Evolutionary conservation across 2,329 filamentous ascomycete genomes (phyloP), one percentile per base, ranked within the genome.

Genomic region (Fusarium albosuccineum): DNA sequence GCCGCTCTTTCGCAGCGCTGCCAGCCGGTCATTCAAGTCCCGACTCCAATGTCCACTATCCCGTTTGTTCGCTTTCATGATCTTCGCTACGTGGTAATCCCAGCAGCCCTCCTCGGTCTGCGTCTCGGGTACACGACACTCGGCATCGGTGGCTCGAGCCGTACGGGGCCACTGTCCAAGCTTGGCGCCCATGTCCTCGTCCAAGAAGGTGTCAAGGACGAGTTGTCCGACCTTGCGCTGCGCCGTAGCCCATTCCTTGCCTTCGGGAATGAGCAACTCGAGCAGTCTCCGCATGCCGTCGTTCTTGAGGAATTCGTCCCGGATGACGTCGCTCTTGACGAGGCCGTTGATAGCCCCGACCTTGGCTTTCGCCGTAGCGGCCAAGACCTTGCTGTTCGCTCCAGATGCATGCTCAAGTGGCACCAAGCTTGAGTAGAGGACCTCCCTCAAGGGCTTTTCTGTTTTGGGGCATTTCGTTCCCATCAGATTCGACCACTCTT

Each of bases 181-280:
- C 26, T 80, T 79, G 3, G 88, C 88, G 40, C 88, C 88, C 82
- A 90, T 88, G 58, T 86, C 82, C 64, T 85, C 83, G 71, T 92
- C 89, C n/a, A 92, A 78, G 72, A 91, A 92, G 62, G 83, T 89
- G 72, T 92, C 89, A 34, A 86, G 81, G 29, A 90, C 82, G 57
- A 91, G 80, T 62, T 87, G 82, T 2, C 85, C 87, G 26, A 86
- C 83, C 71, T 85, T 87, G 60, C 82, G 82, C 72, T 85, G 82
- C 6, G 85, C 82, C 2, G 78, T 73, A 13, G 82, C 82, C 80
- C 87, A 87, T 27, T 81, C 80, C 5, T 79, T 75, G n/a, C 78
- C 82, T 26, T 82, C 77, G 9, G 78, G 80, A 4, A 81, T 70
- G 36, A 91, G 81, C 7, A 89, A 81, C 42, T 83, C 81, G 13